Evolutionary conservation across 2,329 filamentous ascomycete genomes (phyloP).

Genomic region (Neopestalotiopsis sp.): DNA sequence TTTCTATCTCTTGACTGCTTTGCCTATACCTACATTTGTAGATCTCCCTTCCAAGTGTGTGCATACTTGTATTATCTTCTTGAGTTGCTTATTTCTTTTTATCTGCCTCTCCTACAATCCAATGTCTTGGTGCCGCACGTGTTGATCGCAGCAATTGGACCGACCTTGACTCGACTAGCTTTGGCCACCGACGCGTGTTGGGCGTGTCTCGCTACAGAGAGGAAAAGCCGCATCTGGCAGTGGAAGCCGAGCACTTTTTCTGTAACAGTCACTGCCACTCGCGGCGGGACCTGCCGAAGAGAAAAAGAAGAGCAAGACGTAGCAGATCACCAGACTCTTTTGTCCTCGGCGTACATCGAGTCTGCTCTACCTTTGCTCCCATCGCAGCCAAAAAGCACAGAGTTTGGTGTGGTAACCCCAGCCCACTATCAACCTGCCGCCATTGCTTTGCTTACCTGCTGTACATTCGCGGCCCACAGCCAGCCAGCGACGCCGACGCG

Average conservation of each 20-base stretch:
- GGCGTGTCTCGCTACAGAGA: conserved; percentile 18
- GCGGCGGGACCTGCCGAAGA: background rate
- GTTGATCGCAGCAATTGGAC: conserved; percentile 8
- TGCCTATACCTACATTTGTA: background rate
- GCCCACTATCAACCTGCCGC: background rate
- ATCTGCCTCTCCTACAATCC: background rate
- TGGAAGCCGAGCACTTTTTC: conserved; percentile 9
- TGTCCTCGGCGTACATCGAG: background rate
- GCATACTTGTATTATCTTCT: background rate
- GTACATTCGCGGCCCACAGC: background rate
- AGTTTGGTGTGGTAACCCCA: background rate
- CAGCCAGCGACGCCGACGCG: conserved; percentile 1
- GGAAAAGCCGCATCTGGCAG: conserved; percentile 19
- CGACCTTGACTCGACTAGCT: conserved; percentile 14
- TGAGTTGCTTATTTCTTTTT: background rate
- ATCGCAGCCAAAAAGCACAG: background rate
- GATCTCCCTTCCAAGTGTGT: background rate
- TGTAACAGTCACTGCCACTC: background rate
- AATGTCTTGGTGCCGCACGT: conserved; percentile 11
- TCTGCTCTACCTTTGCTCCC: background rate
- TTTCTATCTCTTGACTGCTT: background rate
- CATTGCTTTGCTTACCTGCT: background rate
- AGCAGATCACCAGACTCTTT: background rate
- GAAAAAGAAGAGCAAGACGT: background rate
- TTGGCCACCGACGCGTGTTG: conserved; percentile 17